Conservation (phyloP, 2,329 filamentous ascomycete genomes). For the Ceratocystis variospora region DNA sequence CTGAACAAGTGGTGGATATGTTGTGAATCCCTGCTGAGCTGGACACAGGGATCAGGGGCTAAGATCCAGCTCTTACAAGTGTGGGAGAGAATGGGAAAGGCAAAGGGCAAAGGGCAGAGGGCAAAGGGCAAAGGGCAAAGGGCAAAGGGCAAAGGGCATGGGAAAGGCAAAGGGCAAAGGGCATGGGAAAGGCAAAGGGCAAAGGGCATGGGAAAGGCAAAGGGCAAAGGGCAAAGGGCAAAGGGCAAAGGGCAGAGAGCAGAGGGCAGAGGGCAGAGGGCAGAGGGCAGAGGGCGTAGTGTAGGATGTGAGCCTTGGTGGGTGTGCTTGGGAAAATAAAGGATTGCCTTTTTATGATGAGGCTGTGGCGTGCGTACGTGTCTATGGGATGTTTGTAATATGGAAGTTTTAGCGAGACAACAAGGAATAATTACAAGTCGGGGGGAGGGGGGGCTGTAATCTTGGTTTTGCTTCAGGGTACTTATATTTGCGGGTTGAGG, state of each 20-base stretch:
- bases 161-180: too few relatives aligned
- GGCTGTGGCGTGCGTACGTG: not conserved
- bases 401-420: not conserved
- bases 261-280: too few relatives aligned
- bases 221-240: too few relatives aligned
- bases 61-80: not conserved
- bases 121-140: not conserved
- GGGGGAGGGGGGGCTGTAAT: not conserved
- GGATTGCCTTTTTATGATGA: not conserved
- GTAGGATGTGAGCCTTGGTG: not conserved
- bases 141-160: not conserved
- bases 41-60: constrained; percentile 9
- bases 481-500: not conserved
- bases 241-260: too few relatives aligned
- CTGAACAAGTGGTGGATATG: constrained; percentile 4
- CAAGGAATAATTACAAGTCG: not conserved
- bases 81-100: not conserved
- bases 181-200: too few relatives aligned
- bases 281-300: too few relatives aligned
- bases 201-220: not conserved
- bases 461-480: not conserved
- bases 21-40: not conserved
- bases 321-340: not conserved
- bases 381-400: too few relatives aligned
- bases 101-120: not conserved